These are phyloP conservation scores for Termitomyces heimii DNA, from an alignment of 768 basidiomycete species.

Conservation along the genomic window DNA sequence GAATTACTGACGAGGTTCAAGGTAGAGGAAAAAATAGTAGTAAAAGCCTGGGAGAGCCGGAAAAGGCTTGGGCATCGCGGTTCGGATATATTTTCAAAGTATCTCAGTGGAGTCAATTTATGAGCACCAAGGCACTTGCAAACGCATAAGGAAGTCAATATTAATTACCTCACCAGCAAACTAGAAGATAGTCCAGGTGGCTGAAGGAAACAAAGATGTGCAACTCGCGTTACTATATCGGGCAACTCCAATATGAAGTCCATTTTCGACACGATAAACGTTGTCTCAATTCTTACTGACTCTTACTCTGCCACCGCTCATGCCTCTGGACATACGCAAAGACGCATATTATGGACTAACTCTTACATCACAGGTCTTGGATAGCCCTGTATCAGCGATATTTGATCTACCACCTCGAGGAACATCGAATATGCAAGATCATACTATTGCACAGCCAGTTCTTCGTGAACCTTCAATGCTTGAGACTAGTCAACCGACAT, in stretches of 20 bases:
- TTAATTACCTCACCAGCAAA: not conserved
- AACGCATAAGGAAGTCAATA: not conserved
- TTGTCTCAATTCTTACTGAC: not conserved
- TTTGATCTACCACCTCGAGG: constrained; percentile 64
- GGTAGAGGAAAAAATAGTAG: constrained; percentile 53
- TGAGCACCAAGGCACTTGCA: not conserved
- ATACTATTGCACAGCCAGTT: constrained; percentile 1
- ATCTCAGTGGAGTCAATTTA: not conserved
- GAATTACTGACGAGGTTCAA: constrained; percentile 50
- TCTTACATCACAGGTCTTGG: constrained; percentile 15
- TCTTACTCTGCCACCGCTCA: constrained; percentile 3
- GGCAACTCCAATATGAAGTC: not conserved
- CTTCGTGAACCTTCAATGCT: not conserved
- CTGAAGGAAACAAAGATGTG: not conserved
- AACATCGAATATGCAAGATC: not conserved
- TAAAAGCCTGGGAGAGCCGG: constrained; percentile 61
- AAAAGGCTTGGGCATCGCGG: constrained; percentile 26
- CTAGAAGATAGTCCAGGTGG: not conserved
- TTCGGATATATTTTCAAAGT: not conserved
- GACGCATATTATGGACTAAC: constrained; percentile 10
- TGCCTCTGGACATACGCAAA: constrained; percentile 4
- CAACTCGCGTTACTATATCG: not conserved
- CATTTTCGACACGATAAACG: not conserved
- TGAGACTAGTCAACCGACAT: constrained; percentile 1
- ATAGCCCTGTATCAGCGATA: constrained; percentile 67